phyloP scores from a whole-genome alignment of 2,329 filamentous ascomycete genomes.

The Xylaria sp. region DNA sequence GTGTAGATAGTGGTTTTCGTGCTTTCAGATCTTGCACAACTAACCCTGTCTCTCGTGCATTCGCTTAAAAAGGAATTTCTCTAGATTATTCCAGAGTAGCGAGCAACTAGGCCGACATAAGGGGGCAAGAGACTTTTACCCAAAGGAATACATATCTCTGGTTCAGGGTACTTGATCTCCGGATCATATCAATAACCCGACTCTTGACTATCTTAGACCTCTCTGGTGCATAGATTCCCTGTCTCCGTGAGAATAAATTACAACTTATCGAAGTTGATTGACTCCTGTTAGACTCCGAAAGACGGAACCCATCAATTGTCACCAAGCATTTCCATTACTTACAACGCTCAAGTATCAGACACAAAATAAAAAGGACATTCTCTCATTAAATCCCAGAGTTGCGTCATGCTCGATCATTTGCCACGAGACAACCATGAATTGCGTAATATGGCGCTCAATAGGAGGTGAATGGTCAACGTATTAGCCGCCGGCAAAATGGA shows the following conservation, averaged over 20 bases:
- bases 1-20: neutral
- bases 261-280: neutral
- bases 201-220: neutral
- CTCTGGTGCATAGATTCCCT: neutral
- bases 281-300: neutral
- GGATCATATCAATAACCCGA: conserved; percentile 1
- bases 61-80: neutral
- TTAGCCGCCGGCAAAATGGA: conserved; percentile 37
- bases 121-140: neutral
- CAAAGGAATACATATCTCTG: neutral
- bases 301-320: neutral
- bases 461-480: conserved; percentile 11
- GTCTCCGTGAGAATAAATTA: neutral
- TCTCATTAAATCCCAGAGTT: conserved; percentile 4
- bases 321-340: neutral
- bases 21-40: neutral
- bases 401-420: conserved; percentile 10
- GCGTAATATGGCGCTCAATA: conserved; percentile 13
- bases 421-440: neutral
- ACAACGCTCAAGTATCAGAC: neutral
- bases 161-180: neutral
- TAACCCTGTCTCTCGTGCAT: neutral
- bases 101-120: neutral
- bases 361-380: neutral
- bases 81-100: neutral